Evolutionary conservation across 192 early-diverging fungal genomes (phyloP).

Genomic region (Coemansia sp.): DNA sequence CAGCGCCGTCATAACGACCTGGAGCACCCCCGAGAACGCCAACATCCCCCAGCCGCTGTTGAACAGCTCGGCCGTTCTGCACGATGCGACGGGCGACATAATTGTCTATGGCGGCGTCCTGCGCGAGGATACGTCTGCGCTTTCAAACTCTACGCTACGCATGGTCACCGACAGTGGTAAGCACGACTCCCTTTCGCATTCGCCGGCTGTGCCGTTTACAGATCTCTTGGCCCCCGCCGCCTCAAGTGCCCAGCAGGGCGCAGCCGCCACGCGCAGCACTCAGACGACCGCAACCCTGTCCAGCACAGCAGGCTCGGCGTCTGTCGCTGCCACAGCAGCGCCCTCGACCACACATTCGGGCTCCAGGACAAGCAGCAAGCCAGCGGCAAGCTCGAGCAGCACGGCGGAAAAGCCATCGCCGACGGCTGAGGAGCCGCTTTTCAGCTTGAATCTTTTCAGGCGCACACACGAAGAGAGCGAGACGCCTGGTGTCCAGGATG

Average conservation of each 20-base stretch:
- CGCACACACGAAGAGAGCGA: neutral
- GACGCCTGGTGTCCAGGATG: neutral
- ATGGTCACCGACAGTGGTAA: slow-evolving; percentile 35
- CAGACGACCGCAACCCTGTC: neutral
- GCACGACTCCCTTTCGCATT: slow-evolving; percentile 1
- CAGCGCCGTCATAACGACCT: slow-evolving; percentile 44
- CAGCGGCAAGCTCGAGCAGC: neutral
- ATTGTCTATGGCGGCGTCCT: slow-evolving; percentile 34
- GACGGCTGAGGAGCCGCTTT: neutral
- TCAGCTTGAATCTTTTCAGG: neutral
- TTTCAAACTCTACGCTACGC: slow-evolving; percentile 41
- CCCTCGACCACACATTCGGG: neutral
- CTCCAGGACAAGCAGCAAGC: neutral
- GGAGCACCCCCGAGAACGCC: slow-evolving; percentile 26
- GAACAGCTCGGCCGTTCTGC: slow-evolving; percentile 30
- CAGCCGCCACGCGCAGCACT: neutral
- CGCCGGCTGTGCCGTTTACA: slow-evolving; percentile 3
- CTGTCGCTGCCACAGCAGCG: slow-evolving; percentile 3
- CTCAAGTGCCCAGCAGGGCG: neutral
- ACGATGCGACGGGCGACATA: slow-evolving; percentile 41
- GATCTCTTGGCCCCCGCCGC: neutral
- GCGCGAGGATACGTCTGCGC: neutral
- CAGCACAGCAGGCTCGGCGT: neutral
- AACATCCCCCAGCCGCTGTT: slow-evolving; percentile 25
- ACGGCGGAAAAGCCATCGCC: neutral